Evolutionary conservation across 108 stramenopile species (phyloP).

Genomic region (Nitzschia sp.): DNA sequence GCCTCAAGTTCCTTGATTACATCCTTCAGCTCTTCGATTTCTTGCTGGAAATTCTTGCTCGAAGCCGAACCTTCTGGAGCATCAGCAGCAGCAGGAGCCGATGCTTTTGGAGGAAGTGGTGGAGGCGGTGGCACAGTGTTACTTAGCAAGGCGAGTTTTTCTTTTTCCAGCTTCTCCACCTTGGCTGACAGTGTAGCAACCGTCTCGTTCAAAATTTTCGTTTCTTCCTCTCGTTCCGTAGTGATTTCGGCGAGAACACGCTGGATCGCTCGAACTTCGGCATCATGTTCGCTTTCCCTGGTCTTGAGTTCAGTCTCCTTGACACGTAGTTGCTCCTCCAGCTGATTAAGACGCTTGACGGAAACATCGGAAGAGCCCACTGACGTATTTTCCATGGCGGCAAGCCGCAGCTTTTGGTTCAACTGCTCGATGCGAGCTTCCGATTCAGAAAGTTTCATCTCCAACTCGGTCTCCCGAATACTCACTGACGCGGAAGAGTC

Average conservation of each 20-base stretch:
- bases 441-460: constrained; percentile 18
- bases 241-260: constrained; percentile 56
- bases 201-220: neutral
- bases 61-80: neutral
- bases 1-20: constrained; percentile 3
- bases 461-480: constrained; percentile 15
- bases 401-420: constrained; percentile 1
- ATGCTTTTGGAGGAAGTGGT: neutral
- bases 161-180: constrained; percentile 6
- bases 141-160: neutral
- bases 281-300: constrained; percentile 39
- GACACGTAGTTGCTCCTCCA: constrained; percentile 25
- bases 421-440: constrained; percentile 1
- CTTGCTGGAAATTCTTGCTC: constrained; percentile 1
- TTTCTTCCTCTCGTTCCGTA: constrained; percentile 27
- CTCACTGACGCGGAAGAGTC: neutral
- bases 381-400: neutral
- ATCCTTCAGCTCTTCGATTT: constrained; percentile 16
- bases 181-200: neutral
- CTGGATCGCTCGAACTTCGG: constrained; percentile 51
- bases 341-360: constrained; percentile 5
- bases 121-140: neutral
- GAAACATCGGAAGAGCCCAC: neutral
- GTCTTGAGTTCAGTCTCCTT: constrained; percentile 3
- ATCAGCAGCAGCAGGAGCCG: neutral